Conservation (phyloP, 2,329 filamentous ascomycete genomes). For the Pseudogymnoascus sp. region DNA sequence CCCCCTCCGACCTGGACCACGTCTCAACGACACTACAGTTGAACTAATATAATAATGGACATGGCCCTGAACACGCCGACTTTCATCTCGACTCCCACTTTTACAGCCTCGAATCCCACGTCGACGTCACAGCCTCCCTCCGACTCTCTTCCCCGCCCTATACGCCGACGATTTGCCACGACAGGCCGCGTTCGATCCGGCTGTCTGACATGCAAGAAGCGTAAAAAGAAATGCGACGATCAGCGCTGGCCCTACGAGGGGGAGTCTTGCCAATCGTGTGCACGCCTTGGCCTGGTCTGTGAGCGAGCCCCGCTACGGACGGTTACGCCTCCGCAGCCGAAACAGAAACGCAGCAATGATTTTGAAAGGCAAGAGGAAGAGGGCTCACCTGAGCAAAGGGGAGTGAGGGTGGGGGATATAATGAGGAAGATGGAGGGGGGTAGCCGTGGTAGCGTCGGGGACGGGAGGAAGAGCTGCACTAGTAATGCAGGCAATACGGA, state of each 20-base stretch:
- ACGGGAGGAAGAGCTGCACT: neutral
- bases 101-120: neutral
- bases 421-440: neutral
- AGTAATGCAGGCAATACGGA: neutral
- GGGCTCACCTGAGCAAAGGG: neutral
- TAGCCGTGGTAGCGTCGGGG: neutral
- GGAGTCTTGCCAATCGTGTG: conserved; percentile 8
- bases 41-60: neutral
- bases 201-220: conserved; percentile 10
- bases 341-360: neutral
- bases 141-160: conserved; percentile 2
- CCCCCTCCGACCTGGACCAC: neutral
- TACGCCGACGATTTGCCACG: conserved; percentile 14
- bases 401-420: neutral
- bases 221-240: conserved; percentile 12
- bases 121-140: neutral
- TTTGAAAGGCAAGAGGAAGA: neutral
- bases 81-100: neutral
- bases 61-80: neutral
- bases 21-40: neutral
- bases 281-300: conserved; percentile 13
- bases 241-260: neutral
- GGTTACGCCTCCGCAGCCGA: neutral
- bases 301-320: conserved; percentile 13
- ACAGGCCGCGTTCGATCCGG: conserved; percentile 13